Percentiles rank a stretch among this genome's conserved stretches.
These are phyloP conservation scores for Betula pendula DNA, from an alignment of 306 rosid species.

Conservation along the genomic window DNA sequence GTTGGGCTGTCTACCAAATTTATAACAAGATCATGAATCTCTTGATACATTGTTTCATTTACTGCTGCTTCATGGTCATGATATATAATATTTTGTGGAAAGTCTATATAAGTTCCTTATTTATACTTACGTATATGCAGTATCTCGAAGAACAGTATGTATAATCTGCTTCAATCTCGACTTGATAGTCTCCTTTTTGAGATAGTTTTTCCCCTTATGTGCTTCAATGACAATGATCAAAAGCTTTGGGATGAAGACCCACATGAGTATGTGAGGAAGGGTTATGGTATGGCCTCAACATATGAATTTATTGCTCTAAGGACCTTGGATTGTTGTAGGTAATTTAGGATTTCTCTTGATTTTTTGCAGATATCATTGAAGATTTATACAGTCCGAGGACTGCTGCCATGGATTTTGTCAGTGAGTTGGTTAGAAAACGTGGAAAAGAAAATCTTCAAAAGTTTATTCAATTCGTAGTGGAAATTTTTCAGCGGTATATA, in stretches of 20 bases:
- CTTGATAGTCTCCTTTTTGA: constrained; percentile 87
- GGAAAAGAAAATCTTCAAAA: constrained; percentile 95
- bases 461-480: constrained; percentile 82
- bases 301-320: constrained; percentile 11
- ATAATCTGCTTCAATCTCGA: constrained; percentile 78
- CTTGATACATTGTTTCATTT: not conserved
- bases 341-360: constrained; percentile 29
- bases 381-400: constrained; percentile 97
- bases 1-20: not conserved
- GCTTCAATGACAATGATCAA: constrained; percentile 88
- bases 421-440: constrained; percentile 91
- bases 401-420: constrained; percentile 96
- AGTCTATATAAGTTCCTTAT: not conserved
- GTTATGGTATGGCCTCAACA: constrained; percentile 69
- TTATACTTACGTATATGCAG: constrained; percentile 44
- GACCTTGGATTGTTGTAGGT: not conserved
- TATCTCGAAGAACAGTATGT: constrained; percentile 83
- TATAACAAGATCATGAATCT: not conserved
- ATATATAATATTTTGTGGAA: not conserved
- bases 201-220: constrained; percentile 94
- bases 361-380: constrained; percentile 79
- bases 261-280: constrained; percentile 97
- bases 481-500: constrained; percentile 70
- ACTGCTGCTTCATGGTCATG: not conserved
- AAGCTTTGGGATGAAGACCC: constrained; percentile 98